Conservation (phyloP, 345 rosid genomes). For the Streptanthus diversifolius region DNA sequence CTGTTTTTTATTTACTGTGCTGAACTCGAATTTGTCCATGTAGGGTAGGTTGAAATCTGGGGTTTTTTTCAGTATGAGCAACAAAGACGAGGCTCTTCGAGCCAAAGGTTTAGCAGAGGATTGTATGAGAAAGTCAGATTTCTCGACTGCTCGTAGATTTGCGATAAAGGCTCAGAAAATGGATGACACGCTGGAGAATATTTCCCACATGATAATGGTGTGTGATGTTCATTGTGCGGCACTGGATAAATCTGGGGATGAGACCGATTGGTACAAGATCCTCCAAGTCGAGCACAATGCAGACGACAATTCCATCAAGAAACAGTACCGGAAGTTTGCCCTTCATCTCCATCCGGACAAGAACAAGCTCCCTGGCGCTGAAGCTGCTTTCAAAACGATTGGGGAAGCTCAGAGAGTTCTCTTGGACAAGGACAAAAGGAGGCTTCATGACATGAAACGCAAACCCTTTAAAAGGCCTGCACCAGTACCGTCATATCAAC, state of each 20-base stretch:
- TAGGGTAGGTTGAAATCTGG: constrained; percentile 3
- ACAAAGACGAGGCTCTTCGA: constrained; percentile 89
- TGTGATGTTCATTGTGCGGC: constrained; percentile 87
- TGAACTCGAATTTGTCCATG: not conserved
- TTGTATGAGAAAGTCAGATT: constrained; percentile 58
- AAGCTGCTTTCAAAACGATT: constrained; percentile 80
- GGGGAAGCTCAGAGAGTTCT: constrained; percentile 88
- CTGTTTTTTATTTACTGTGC: not conserved
- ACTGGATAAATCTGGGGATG: constrained; percentile 56
- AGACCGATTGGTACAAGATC: constrained; percentile 84
- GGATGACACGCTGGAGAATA: constrained; percentile 52
- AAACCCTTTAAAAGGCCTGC: constrained; percentile 27
- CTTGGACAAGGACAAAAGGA: constrained; percentile 56
- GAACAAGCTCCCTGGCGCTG: constrained; percentile 87
- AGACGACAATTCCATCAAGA: constrained; percentile 69
- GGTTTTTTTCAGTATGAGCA: constrained; percentile 46
- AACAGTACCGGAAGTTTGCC: constrained; percentile 82
- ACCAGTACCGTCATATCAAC: constrained; percentile 36
- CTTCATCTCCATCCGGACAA: constrained; percentile 92
- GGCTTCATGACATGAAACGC: constrained; percentile 53
- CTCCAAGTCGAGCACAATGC: constrained; percentile 62
- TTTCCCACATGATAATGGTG: constrained; percentile 64
- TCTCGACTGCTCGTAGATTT: constrained; percentile 58
- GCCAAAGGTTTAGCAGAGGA: constrained; percentile 64
- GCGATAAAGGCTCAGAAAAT: constrained; percentile 67